Base-by-base conservation (phyloP, 352 stramenopile species). In the Phytophthora megakarya region DNA sequence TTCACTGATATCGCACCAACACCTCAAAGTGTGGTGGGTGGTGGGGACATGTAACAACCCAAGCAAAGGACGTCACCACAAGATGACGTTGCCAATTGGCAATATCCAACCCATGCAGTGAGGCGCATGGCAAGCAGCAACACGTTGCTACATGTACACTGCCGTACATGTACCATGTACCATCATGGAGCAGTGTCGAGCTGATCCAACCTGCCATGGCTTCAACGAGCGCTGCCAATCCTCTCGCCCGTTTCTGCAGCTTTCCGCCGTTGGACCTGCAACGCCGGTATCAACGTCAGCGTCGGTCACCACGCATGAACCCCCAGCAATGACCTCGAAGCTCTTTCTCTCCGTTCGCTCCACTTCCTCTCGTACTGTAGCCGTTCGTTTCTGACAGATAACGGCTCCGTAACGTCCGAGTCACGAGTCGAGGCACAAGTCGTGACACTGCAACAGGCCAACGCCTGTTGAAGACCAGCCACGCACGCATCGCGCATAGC, bases 201-300 rank as follows among this genome's bases (percentile, higher is more conserved):
- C 13, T 15, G 5, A 40, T 11, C 12, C 33, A 15, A 11, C 6
- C 23, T 43, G 37, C 16, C 37, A 16, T 23, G 48, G 40, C 56
- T 65, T 65, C 45, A 65, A 57, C 45, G 23, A 50, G 35, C 25
- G 5, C 32, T 43, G 42, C 30, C 51, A 22, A n/a, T 25, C 13
- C 21, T 10, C 43, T 13, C 22, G 42, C n/a, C 57, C 22, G 12
- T 66, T 37, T 61, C 43, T 53, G 21, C 40, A 44, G 30, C 47
- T 55, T 55, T 32, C 47, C 30, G 47, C 33, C 30, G 33, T 48
- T 33, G 16, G 40, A 22, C 33, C 2, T 61, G 12, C 50, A 67
- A 62, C 59, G 50, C 50, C 59, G 50, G 59, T 42, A 62, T 49
- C 35, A 28, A 43, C 21, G n/a, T n/a, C n/a, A n/a, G n/a, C n/a